A percentile compares a stretch with the other conserved stretches of the same genome.
Conservation (phyloP, 2,329 filamentous ascomycete species). For the Acrodontium crateriforme region DNA sequence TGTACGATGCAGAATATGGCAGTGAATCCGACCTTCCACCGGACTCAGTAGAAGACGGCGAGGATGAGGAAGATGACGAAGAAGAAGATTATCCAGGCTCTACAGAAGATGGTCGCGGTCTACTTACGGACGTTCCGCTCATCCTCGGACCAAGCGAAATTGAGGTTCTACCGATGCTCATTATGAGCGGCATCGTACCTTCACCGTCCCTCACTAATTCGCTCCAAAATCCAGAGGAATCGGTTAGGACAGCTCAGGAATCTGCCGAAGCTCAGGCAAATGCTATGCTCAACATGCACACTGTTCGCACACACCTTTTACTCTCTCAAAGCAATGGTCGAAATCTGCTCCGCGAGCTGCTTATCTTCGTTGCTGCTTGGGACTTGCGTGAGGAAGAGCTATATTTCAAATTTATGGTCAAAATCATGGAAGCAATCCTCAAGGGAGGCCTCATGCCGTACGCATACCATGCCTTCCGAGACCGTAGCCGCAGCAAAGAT, state of each 20-base stretch:
- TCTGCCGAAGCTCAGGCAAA: no score
- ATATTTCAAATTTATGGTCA: conserved; percentile 91
- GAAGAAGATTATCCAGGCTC: conserved; percentile 56
- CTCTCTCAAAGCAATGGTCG: conserved; percentile 81
- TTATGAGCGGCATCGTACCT: conserved; percentile 87
- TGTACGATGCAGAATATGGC: conserved; percentile 10
- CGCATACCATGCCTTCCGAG: conserved; percentile 79
- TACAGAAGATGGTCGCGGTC: conserved; percentile 58
- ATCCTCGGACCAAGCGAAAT: conserved; percentile 92
- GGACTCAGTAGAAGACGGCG: conserved; percentile 36
- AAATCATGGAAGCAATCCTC: conserved; percentile 87
- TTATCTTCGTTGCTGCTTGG: conserved; percentile 96
- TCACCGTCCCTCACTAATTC: conserved; percentile 43
- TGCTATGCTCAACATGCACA: conserved; percentile 64
- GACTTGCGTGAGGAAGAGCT: conserved; percentile 85
- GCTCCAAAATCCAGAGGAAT: conserved; percentile 34
- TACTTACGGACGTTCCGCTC: conserved; percentile 86
- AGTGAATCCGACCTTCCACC: no score
- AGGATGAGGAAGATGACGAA: conserved; percentile 56
- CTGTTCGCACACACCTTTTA: conserved; percentile 77
- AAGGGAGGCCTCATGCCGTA: conserved; percentile 82
- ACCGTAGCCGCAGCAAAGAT: conserved; percentile 59
- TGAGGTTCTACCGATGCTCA: conserved; percentile 90
- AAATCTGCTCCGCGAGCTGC: conserved; percentile 74
- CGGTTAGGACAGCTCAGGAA: no score